Evolutionary conservation across 805 yeast genomes (phyloP).

Genomic region (Naumovozyma dairenensis): DNA sequence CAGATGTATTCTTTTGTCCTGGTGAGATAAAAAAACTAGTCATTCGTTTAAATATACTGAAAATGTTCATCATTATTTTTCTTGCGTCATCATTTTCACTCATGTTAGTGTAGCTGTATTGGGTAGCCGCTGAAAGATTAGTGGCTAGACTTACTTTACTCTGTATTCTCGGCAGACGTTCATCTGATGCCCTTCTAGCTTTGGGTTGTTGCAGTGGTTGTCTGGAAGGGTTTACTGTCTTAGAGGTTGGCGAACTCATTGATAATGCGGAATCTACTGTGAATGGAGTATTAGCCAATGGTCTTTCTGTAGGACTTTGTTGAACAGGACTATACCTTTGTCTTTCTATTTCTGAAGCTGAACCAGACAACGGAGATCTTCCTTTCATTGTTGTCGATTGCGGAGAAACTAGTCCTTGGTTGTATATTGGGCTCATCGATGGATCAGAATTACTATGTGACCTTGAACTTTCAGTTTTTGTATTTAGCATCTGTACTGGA

Average conservation of each 20-base stretch:
- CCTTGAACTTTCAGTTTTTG: no score
- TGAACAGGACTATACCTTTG: slow-evolving; percentile 3
- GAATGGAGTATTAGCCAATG: no score
- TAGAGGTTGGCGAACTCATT: slow-evolving; percentile 2
- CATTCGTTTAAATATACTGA: slow-evolving; percentile 16
- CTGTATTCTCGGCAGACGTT: slow-evolving; percentile 6
- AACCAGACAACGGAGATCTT: no score
- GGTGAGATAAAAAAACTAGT: slow-evolving; percentile 11
- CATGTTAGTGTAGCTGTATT: not conserved
- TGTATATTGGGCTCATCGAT: no score
- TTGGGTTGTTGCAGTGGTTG: slow-evolving; percentile 7
- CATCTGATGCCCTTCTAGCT: slow-evolving; percentile 19
- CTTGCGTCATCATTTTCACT: slow-evolving; percentile 13
- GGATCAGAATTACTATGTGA: no score
- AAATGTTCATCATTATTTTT: slow-evolving; percentile 14
- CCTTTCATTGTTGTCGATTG: no score
- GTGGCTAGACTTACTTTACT: slow-evolving; percentile 1
- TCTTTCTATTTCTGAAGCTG: slow-evolving; percentile 4
- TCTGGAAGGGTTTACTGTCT: not conserved
- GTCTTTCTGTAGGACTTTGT: no score
- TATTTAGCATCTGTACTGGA: no score
- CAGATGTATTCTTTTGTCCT: slow-evolving; percentile 2
- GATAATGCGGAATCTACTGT: not conserved
- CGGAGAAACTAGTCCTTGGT: no score
- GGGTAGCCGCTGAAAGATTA: no score